Conservation (phyloP, 2,329 filamentous ascomycete species). For the Cyclaneusma minus region DNA sequence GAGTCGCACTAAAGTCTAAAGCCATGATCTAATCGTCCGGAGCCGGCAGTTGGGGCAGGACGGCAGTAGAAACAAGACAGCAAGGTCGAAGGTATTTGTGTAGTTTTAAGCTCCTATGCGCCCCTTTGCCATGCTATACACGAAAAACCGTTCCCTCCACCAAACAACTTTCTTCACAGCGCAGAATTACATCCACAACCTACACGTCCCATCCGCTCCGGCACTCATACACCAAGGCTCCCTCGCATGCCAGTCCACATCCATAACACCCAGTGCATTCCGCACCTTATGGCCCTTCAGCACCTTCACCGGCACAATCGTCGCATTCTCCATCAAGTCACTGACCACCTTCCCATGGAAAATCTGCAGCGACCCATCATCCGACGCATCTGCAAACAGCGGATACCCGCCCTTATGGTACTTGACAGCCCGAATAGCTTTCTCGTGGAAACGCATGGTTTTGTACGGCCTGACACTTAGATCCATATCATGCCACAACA, state of each 20-base stretch:
- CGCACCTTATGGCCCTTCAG: constrained; percentile 79
- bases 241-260: constrained; percentile 87
- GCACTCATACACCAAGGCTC: constrained; percentile 93
- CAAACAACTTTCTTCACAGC: no score
- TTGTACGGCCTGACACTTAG: constrained; percentile 85
- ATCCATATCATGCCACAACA: constrained; percentile 95
- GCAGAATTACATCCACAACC: constrained; percentile 65
- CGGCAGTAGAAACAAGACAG: no score
- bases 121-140: no score
- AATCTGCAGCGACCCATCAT: constrained; percentile 87
- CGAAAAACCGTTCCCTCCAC: no score
- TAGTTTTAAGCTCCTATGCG: no score
- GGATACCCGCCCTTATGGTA: constrained; percentile 71
- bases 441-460: constrained; percentile 84
- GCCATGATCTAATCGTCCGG: no score
- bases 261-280: constrained; percentile 76
- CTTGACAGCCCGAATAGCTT: constrained; percentile 78
- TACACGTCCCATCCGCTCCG: constrained; percentile 82
- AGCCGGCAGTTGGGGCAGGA: no score
- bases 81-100: no score
- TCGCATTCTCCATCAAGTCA: constrained; percentile 91
- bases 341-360: constrained; percentile 94
- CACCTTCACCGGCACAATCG: constrained; percentile 91
- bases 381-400: constrained; percentile 86
- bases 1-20: no score